A percentile compares a stretch with the other conserved stretches of the same genome.
Conservation (phyloP, 2,329 filamentous ascomycete species). For the Shiraia sp. region DNA sequence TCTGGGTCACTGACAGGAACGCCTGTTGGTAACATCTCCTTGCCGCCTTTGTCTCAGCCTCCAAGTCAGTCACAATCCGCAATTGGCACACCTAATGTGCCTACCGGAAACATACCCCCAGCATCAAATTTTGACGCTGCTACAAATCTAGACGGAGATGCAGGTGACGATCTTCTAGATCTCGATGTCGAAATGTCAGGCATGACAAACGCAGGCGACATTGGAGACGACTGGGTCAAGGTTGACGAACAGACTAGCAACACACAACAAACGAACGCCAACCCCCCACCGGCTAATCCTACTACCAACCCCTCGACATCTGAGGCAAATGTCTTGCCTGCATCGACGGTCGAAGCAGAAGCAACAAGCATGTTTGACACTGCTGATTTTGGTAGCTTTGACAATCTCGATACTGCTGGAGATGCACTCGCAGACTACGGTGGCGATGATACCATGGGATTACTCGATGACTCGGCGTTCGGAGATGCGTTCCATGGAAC, state of each 20-base stretch:
- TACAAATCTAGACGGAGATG: slow-evolving; percentile 27
- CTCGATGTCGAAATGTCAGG: slow-evolving; percentile 63
- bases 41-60: slow-evolving; percentile 58
- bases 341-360: slow-evolving; percentile 34
- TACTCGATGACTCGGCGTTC: slow-evolving; percentile 46
- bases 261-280: slow-evolving; percentile 22
- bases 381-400: slow-evolving; percentile 42
- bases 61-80: slow-evolving; percentile 63
- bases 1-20: slow-evolving; percentile 64
- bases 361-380: slow-evolving; percentile 43
- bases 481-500: slow-evolving; percentile 47
- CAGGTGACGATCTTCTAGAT: slow-evolving; percentile 41
- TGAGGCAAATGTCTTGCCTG: slow-evolving; percentile 16
- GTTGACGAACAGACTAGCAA: slow-evolving; percentile 30
- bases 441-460: slow-evolving; percentile 42
- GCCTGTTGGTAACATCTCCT: slow-evolving; percentile 63
- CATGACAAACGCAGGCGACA: slow-evolving; percentile 47
- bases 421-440: slow-evolving; percentile 45
- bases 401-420: slow-evolving; percentile 45
- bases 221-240: slow-evolving; percentile 44
- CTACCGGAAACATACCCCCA: slow-evolving; percentile 23
- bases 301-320: slow-evolving; percentile 21
- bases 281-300: slow-evolving; percentile 18
- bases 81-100: slow-evolving; percentile 58
- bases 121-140: slow-evolving; percentile 29